Conservation (phyloP, 129 eudicot species). For the Glebionis coronaria region DNA sequence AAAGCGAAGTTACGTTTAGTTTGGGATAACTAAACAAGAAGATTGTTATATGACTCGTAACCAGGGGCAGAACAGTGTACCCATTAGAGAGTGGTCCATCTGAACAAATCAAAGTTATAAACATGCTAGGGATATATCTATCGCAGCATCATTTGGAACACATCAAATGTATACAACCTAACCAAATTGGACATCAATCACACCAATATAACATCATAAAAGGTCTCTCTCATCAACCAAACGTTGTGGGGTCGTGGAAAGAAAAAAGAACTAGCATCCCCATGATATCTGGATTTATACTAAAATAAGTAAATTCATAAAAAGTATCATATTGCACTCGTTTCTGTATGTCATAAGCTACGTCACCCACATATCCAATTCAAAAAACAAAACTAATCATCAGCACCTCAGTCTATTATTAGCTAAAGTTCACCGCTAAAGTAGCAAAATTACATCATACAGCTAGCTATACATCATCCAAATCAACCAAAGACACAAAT, state of each 20-base stretch:
- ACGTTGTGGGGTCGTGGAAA: too few relatives aligned
- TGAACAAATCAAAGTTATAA: too few relatives aligned
- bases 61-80: too few relatives aligned
- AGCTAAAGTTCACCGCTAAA: constrained; percentile 5
- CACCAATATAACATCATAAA: too few relatives aligned
- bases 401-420: neutral
- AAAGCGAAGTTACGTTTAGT: neutral
- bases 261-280: too few relatives aligned
- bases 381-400: neutral
- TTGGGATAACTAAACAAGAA: neutral
- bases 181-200: neutral
- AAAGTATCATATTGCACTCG: neutral
- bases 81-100: too few relatives aligned
- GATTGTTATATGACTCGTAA: neutral
- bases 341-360: neutral
- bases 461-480: neutral
- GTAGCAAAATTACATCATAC: too few relatives aligned
- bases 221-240: too few relatives aligned
- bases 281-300: neutral
- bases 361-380: constrained; percentile 1
- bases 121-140: too few relatives aligned
- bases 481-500: neutral
- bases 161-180: neutral
- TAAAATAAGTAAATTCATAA: neutral
- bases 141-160: too few relatives aligned